Percentiles rank a stretch among this genome's conserved stretches.
Conservation (phyloP, 2,329 filamentous ascomycete species). For the Plectosphaerella sp. region DNA sequence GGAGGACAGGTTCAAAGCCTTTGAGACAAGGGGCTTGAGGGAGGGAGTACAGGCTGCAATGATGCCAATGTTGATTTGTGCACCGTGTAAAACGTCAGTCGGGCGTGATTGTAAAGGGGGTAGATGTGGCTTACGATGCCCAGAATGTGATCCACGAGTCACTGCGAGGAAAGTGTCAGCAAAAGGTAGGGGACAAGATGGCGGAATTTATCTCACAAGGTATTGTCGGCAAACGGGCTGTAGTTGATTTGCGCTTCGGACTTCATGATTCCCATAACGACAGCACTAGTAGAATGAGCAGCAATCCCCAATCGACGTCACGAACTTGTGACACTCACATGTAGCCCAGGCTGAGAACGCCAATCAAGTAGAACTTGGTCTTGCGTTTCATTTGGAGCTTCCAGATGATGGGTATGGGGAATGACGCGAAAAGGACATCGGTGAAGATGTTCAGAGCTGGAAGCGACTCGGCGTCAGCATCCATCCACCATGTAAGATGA, state of each 20-base stretch:
- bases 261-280: constrained; percentile 23
- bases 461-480: background rate
- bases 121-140: constrained; percentile 11
- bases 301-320: background rate
- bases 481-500: no score
- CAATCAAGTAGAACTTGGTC: constrained; percentile 19
- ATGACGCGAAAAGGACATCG: constrained; percentile 20
- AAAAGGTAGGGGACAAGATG: background rate
- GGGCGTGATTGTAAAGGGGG: no score
- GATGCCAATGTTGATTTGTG: constrained; percentile 35
- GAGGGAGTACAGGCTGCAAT: constrained; percentile 33
- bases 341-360: constrained; percentile 24
- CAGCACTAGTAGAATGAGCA: constrained; percentile 11
- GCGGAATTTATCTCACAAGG: no score
- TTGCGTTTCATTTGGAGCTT: constrained; percentile 19
- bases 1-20: constrained; percentile 16
- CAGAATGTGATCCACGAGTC: constrained; percentile 19
- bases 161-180: constrained; percentile 19
- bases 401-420: constrained; percentile 25
- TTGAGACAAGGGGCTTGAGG: constrained; percentile 28
- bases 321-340: constrained; percentile 13
- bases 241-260: constrained; percentile 5
- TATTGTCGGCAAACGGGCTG: no score
- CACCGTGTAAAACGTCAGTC: constrained; percentile 15
- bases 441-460: constrained; percentile 23